A percentile compares a stretch with the other conserved stretches of the same genome.
phyloP scores from a whole-genome alignment of 306 rosid genomes.

The Pyrus betulifolia region DNA sequence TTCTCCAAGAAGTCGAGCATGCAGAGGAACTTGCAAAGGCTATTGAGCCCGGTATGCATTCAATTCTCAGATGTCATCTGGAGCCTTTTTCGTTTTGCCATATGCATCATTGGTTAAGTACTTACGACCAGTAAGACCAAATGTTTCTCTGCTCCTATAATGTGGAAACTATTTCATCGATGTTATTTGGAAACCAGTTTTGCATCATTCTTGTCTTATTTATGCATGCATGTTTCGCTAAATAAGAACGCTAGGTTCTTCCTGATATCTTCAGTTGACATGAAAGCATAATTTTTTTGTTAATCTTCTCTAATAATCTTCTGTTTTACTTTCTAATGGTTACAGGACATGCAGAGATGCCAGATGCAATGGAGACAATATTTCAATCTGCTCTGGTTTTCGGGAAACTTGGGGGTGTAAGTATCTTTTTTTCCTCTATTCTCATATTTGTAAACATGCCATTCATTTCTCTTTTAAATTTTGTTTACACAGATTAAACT shows the following conservation, averaged over 20 bases:
- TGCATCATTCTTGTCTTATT: not conserved
- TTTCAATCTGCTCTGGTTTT: constrained; percentile 91
- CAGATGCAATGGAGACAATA: constrained; percentile 98
- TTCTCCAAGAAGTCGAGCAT: constrained; percentile 75
- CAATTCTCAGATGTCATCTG: not conserved
- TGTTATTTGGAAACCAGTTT: not conserved
- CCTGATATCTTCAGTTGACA: not conserved
- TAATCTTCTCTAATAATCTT: not conserved
- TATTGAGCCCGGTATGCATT: constrained; percentile 73
- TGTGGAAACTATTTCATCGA: not conserved
- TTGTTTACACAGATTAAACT: not conserved
- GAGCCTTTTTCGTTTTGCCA: not conserved
- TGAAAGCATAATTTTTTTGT: not conserved
- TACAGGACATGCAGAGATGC: constrained; percentile 88
- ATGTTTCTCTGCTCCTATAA: not conserved
- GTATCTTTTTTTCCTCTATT: constrained; percentile 30
- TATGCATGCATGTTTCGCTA: not conserved
- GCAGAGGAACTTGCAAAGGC: constrained; percentile 90
- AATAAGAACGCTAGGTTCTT: not conserved
- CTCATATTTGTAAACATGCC: constrained; percentile 3
- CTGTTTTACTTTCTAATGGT: constrained; percentile 15
- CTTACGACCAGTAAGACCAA: not conserved
- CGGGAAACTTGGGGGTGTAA: constrained; percentile 89
- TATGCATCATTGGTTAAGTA: not conserved
- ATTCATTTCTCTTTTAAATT: constrained; percentile 4